Conservation (phyloP, 2,329 filamentous ascomycete species). For the Dichotomopilus funicola region DNA sequence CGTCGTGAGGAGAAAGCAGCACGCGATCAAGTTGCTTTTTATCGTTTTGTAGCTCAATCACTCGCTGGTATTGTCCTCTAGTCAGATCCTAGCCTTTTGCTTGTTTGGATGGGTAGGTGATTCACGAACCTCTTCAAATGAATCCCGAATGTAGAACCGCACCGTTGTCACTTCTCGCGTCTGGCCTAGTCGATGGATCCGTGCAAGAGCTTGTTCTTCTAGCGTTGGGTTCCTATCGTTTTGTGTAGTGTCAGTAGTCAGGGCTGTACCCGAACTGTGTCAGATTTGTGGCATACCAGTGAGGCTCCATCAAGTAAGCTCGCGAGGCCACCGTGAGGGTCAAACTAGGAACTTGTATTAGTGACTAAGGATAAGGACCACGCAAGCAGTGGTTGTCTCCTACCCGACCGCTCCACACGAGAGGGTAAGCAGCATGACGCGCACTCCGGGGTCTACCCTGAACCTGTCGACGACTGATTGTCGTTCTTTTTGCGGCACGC, state of each 20-base stretch:
- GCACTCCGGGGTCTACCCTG: conserved; percentile 29
- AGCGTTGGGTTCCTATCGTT: conserved; percentile 26
- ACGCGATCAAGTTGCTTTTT: conserved; percentile 2
- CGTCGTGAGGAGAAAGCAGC: conserved; percentile 2
- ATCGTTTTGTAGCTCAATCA: not conserved
- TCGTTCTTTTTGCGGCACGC: conserved; percentile 36
- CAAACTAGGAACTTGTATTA: conserved; percentile 28
- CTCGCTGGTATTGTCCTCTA: not conserved
- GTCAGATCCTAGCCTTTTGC: not conserved
- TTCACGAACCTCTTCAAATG: conserved; percentile 26
- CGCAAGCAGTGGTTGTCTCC: conserved; percentile 13
- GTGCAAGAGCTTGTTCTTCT: conserved; percentile 27
- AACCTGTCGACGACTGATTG: conserved; percentile 37
- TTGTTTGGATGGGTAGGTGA: not conserved
- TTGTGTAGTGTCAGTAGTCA: not conserved
- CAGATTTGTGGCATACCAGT: conserved; percentile 30
- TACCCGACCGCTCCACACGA: conserved; percentile 48
- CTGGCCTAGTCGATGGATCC: conserved; percentile 27
- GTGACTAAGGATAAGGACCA: not conserved
- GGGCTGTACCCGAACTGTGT: not conserved
- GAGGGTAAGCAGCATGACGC: conserved; percentile 43
- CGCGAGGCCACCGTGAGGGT: conserved; percentile 42
- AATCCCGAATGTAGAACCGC: conserved; percentile 23
- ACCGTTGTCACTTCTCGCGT: conserved; percentile 25
- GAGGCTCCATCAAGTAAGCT: conserved; percentile 45